Conservation (phyloP, 2,329 filamentous ascomycete genomes). For the Trichoderma arundinaceum region DNA sequence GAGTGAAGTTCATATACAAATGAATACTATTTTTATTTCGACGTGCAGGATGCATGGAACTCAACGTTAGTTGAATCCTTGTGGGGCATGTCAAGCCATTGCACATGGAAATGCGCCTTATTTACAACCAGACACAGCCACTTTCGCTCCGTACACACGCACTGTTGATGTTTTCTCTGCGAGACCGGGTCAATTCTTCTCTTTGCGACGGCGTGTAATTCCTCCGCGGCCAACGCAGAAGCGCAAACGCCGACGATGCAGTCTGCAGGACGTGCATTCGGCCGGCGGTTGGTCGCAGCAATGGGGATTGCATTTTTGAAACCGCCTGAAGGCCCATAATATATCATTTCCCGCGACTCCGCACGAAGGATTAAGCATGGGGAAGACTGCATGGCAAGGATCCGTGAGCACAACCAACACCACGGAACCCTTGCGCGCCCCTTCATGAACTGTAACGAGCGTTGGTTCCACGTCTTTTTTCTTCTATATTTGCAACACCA, state of each 20-base stretch:
- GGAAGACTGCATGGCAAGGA: no score
- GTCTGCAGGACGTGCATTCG: not conserved
- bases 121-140: no score
- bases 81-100: no score
- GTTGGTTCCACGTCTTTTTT: not conserved
- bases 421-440: no score
- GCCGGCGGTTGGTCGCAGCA: constrained; percentile 14
- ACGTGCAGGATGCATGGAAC: not conserved
- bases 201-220: constrained; percentile 16
- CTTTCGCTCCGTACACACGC: no score
- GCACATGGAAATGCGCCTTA: no score
- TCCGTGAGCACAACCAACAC: no score
- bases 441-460: no score
- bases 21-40: not conserved
- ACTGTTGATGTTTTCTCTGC: no score
- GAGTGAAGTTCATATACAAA: not conserved
- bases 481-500: constrained; percentile 14
- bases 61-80: no score
- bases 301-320: constrained; percentile 3
- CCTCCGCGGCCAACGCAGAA: constrained; percentile 2
- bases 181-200: no score
- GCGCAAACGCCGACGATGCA: not conserved
- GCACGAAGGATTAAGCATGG: constrained; percentile 1
- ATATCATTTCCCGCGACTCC: not conserved
- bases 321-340: not conserved